Percentiles rank a stretch among this genome's conserved stretches.
Evolutionary conservation across 2,329 filamentous ascomycete genomes (phyloP).

Genomic region (Aspergillus sp.): DNA sequence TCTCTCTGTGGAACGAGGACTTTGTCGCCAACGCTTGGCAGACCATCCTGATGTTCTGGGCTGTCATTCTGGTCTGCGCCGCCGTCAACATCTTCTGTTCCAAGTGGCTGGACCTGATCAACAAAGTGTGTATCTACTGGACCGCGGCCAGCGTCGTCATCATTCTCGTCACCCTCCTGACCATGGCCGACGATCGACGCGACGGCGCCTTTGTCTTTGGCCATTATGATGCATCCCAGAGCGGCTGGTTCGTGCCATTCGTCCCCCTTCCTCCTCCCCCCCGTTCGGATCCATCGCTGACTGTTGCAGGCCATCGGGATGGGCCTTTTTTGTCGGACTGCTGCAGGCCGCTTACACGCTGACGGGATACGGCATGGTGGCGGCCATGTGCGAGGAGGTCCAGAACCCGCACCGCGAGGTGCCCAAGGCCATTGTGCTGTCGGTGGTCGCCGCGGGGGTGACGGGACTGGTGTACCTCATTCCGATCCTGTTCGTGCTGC

Average conservation of each 20-base stretch:
- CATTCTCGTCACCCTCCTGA: conserved; percentile 63
- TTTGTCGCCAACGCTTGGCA: conserved; percentile 68
- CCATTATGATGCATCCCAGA: conserved; percentile 65
- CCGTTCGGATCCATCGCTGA: conserved; percentile 3
- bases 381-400: conserved; percentile 71
- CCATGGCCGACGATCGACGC: conserved; percentile 58
- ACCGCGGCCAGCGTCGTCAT: conserved; percentile 65
- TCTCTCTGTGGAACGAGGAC: conserved; percentile 68
- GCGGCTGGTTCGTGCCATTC: conserved; percentile 54
- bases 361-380: conserved; percentile 67
- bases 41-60: conserved; percentile 71
- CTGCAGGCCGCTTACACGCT: conserved; percentile 58
- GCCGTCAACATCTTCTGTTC: conserved; percentile 64
- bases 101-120: conserved; percentile 65
- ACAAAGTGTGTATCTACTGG: conserved; percentile 73
- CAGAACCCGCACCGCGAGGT: conserved; percentile 68
- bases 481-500: conserved; percentile 73
- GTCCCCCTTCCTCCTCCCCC: not conserved
- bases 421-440: conserved; percentile 68
- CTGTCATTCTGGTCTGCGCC: conserved; percentile 65
- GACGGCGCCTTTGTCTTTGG: conserved; percentile 65
- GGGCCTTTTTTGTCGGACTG: conserved; percentile 71
- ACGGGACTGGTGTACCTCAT: conserved; percentile 69
- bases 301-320: conserved; percentile 56
- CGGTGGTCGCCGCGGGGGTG: conserved; percentile 64